Evolutionary conservation across 345 rosid genomes (phyloP).

Genomic region (Salix koriyanagi): DNA sequence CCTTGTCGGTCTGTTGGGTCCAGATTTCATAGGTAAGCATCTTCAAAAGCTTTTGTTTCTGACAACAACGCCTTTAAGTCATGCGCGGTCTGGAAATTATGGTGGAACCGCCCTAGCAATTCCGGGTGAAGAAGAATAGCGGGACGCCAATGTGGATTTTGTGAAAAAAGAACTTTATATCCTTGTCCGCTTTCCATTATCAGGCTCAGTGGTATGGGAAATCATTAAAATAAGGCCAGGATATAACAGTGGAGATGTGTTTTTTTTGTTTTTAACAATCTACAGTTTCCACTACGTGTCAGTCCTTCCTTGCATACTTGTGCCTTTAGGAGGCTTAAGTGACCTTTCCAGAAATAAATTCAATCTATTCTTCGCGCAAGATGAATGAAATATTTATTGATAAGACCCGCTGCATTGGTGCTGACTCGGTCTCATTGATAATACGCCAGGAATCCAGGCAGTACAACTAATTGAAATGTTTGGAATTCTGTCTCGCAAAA

Average conservation of each 20-base stretch:
- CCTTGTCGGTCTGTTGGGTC: background rate
- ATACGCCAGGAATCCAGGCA: background rate
- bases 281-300: background rate
- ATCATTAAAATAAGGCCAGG: background rate
- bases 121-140: background rate
- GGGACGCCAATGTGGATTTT: background rate
- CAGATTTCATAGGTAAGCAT: background rate
- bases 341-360: background rate
- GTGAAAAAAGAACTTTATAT: background rate
- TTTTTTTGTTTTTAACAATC: background rate
- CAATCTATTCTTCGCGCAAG: background rate
- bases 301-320: background rate
- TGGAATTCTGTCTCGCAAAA: background rate
- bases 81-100: constrained; percentile 5
- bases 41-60: background rate
- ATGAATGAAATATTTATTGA: background rate
- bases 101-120: background rate
- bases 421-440: background rate
- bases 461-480: background rate
- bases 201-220: background rate
- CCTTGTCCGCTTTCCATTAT: background rate
- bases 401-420: background rate
- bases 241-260: no score
- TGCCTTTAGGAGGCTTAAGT: background rate
- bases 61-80: background rate